Evolutionary conservation across 345 rosid species (phyloP).

Genomic region (Hypericum androsaemum): DNA sequence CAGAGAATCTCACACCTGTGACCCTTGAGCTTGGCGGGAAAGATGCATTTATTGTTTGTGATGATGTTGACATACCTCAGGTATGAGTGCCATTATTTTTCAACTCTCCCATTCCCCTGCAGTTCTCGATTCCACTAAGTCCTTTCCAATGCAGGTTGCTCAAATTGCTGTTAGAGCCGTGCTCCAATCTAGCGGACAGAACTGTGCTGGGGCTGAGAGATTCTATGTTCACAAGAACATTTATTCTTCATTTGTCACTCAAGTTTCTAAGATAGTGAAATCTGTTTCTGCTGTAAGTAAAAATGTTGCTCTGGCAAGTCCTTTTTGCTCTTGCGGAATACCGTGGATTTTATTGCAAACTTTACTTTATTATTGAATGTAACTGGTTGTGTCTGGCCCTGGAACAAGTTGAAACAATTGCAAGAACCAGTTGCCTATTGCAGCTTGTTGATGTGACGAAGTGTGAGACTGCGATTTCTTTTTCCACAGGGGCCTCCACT

Average conservation of each 20-base stretch:
- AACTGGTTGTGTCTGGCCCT: not conserved
- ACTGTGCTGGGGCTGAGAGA: slow-evolving; percentile 99
- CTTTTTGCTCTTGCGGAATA: too few species aligned
- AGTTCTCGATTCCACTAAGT: slow-evolving; percentile 1
- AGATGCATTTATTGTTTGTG: slow-evolving; percentile 89
- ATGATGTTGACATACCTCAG: slow-evolving; percentile 72
- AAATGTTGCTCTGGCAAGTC: too few species aligned
- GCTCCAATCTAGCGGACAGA: slow-evolving; percentile 97
- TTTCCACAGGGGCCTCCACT: slow-evolving; percentile 95
- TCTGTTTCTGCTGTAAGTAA: slow-evolving; percentile 84
- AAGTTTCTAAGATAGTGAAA: slow-evolving; percentile 71
- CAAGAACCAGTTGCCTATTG: slow-evolving; percentile 6
- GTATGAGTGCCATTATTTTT: slow-evolving; percentile 30
- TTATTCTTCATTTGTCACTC: slow-evolving; percentile 63
- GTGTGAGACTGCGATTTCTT: slow-evolving; percentile 1
- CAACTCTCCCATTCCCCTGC: slow-evolving; percentile 6
- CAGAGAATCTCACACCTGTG: slow-evolving; percentile 68
- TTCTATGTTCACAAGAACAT: slow-evolving; percentile 83
- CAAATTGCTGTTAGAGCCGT: slow-evolving; percentile 87
- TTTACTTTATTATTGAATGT: too few species aligned
- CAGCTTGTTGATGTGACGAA: not conserved
- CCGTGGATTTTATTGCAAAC: too few species aligned
- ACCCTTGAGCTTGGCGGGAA: slow-evolving; percentile 99
- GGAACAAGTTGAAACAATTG: not conserved
- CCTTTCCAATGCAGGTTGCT: slow-evolving; percentile 53